phyloP scores from a whole-genome alignment of 495 filamentous ascomycete genomes.

The Hapsidospora chrysogenum region DNA sequence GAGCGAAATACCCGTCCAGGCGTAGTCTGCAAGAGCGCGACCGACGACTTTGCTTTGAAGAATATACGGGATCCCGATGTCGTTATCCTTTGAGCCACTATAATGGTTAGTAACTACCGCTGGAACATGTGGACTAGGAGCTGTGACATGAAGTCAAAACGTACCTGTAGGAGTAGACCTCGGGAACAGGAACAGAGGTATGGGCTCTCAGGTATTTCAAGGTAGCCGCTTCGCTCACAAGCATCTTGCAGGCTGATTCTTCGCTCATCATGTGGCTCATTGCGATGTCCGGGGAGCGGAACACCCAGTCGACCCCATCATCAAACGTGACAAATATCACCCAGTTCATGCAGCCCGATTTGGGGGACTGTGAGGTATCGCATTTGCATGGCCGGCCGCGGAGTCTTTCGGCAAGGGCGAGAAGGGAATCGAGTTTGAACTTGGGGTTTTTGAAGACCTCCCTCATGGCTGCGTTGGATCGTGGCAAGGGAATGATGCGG shows the following conservation, averaged over 20 bases:
- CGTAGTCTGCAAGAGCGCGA: constrained; percentile 4
- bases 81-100: constrained; percentile 18
- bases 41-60: constrained; percentile 8
- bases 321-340: background rate
- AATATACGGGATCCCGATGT: constrained; percentile 8
- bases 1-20: too few relatives aligned
- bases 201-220: background rate
- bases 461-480: too few relatives aligned
- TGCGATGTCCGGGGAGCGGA: background rate
- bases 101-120: too few relatives aligned
- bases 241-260: background rate
- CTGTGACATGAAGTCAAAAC: too few relatives aligned
- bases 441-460: background rate
- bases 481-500: too few relatives aligned
- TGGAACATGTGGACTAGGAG: too few relatives aligned
- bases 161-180: background rate
- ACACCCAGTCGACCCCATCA: background rate
- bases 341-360: background rate
- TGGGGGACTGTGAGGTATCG: background rate
- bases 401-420: background rate
- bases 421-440: background rate
- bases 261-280: background rate
- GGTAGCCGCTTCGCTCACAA: background rate
- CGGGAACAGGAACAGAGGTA: background rate
- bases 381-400: background rate